Conservation (phyloP, 257 asterid genomes). For the Penstemon davidsonii region DNA sequence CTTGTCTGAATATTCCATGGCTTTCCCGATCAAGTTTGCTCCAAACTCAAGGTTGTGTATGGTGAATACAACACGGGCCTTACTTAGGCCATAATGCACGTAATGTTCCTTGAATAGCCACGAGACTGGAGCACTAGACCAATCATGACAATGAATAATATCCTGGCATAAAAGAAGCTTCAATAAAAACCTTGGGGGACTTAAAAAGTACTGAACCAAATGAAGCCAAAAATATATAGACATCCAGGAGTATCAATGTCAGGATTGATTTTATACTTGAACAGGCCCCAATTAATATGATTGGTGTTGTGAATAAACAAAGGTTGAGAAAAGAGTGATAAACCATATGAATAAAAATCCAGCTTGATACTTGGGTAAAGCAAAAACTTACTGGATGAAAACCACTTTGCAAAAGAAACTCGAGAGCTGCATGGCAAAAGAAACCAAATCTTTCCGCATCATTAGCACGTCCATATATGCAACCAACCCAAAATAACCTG, state of each 20-base stretch:
- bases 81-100: conserved; percentile 78
- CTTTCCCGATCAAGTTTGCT: conserved; percentile 73
- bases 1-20: conserved; percentile 74
- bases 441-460: conserved; percentile 94
- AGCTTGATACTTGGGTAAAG: conserved; percentile 12
- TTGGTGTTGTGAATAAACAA: conserved; percentile 11
- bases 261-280: conserved; percentile 1
- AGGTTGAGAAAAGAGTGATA: conserved; percentile 4
- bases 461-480: conserved; percentile 78
- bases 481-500: conserved; percentile 85
- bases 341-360: conserved; percentile 9
- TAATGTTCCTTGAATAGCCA: conserved; percentile 93
- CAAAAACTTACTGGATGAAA: conserved; percentile 76
- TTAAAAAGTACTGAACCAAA: conserved; percentile 7
- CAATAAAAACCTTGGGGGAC: conserved; percentile 21
- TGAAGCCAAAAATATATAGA: conserved; percentile 16
- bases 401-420: conserved; percentile 95
- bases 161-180: conserved; percentile 54
- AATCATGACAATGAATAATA: conserved; percentile 92
- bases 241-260: conserved; percentile 20
- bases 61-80: conserved; percentile 88
- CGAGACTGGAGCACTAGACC: conserved; percentile 99
- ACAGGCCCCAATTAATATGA: background rate
- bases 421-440: conserved; percentile 96
- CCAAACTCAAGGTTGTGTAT: conserved; percentile 99